These are phyloP conservation scores for Onygenales sp. DNA, from an alignment of 2,329 filamentous ascomycete species.

Conservation along the genomic window DNA sequence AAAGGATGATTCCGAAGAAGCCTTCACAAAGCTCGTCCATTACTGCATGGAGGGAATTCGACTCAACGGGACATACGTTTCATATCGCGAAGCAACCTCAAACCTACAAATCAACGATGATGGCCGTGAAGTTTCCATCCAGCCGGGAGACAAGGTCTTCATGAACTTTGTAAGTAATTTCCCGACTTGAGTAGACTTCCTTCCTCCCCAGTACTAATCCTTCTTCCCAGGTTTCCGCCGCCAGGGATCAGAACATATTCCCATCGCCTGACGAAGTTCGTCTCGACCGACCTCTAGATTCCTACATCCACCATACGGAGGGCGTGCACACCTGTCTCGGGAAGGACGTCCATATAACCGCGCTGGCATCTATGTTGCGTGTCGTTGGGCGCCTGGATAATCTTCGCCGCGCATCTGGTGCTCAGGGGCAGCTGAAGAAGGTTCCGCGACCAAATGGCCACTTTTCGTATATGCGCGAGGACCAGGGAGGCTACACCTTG, in stretches of 20 bases:
- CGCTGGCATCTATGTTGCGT: conserved; percentile 34
- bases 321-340: conserved; percentile 41
- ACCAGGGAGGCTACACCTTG: conserved; percentile 40
- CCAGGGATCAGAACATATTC: conserved; percentile 31
- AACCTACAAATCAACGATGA: conserved; percentile 24
- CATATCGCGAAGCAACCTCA: conserved; percentile 29
- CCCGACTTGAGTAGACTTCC: neutral
- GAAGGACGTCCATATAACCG: conserved; percentile 32
- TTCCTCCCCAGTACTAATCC: conserved; percentile 49
- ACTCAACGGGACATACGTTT: conserved; percentile 50
- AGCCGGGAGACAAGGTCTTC: conserved; percentile 34
- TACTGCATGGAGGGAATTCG: conserved; percentile 19
- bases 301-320: conserved; percentile 38
- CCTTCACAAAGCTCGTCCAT: conserved; percentile 14
- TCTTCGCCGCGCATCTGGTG: conserved; percentile 37
- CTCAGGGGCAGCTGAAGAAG: conserved; percentile 39
- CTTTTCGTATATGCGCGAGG: conserved; percentile 43
- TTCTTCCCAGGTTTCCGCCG: conserved; percentile 20
- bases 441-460: conserved; percentile 37
- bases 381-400: conserved; percentile 36
- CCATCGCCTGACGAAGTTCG: conserved; percentile 33
- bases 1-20: conserved; percentile 24
- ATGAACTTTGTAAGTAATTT: conserved; percentile 46
- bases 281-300: conserved; percentile 30
- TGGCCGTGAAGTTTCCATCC: conserved; percentile 34